Percentiles rank a stretch among this genome's conserved stretches.
phyloP scores from a whole-genome alignment of 2,329 filamentous ascomycete genomes.

The Fusarium ramigenum region DNA sequence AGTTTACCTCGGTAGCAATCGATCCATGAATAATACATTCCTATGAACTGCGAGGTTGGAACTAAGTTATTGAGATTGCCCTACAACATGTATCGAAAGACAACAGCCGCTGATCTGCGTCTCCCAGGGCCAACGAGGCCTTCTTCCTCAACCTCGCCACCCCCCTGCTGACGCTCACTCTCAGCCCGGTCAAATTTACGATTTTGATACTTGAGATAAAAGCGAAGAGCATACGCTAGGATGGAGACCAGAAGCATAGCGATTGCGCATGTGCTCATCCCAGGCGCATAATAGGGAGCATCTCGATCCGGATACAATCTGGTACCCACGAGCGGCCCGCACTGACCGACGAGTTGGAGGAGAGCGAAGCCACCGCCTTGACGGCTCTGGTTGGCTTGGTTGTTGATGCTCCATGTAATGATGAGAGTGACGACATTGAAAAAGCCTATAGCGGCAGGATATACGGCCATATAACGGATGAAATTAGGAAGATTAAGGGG shows the following conservation, averaged over 20 bases:
- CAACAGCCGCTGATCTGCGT: conserved; percentile 31
- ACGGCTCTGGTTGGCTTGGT: conserved; percentile 74
- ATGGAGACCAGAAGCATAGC: conserved; percentile 71
- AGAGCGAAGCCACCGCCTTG: conserved; percentile 82
- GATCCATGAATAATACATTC: neutral
- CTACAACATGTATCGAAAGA: conserved; percentile 60
- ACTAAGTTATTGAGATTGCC: neutral
- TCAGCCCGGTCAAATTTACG: conserved; percentile 51
- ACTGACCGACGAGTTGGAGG: conserved; percentile 83
- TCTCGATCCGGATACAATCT: conserved; percentile 70
- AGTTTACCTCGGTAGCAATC: neutral
- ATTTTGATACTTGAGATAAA: conserved; percentile 64
- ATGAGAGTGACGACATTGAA: conserved; percentile 86
- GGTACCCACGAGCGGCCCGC: conserved; percentile 76
- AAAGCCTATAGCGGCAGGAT: conserved; percentile 81
- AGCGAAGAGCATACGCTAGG: conserved; percentile 63
- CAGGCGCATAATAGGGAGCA: conserved; percentile 68
- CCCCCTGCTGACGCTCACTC: conserved; percentile 33
- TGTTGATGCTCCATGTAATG: conserved; percentile 90
- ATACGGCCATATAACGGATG: conserved; percentile 77
- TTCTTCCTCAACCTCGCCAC: conserved; percentile 50
- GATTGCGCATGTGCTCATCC: conserved; percentile 69
- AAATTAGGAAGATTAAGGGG: conserved; percentile 54
- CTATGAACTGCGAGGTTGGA: neutral
- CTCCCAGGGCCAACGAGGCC: conserved; percentile 50